phyloP scores from a whole-genome alignment of 306 rosid species.

The Medicago lupulina region DNA sequence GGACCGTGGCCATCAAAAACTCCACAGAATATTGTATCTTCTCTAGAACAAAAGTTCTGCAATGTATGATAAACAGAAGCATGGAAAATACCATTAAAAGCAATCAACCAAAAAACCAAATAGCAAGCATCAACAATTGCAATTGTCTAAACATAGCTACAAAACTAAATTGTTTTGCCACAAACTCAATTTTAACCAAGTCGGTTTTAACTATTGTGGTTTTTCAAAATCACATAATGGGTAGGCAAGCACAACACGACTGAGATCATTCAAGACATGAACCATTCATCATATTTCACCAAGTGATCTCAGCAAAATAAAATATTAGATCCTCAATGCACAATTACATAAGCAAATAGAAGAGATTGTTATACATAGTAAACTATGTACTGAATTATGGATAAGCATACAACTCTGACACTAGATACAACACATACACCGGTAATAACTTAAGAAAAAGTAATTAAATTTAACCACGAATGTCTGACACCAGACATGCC shows the following conservation, averaged over 20 bases:
- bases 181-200: slow-evolving; percentile 4
- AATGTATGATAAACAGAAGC: slow-evolving; percentile 31
- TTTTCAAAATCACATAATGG: neutral
- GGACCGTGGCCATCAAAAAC: slow-evolving; percentile 99
- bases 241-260: slow-evolving; percentile 27
- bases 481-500: neutral
- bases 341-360: slow-evolving; percentile 8
- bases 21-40: slow-evolving; percentile 88
- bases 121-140: no score
- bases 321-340: slow-evolving; percentile 28
- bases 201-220: neutral
- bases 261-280: slow-evolving; percentile 19
- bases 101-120: no score
- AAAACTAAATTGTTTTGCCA: neutral
- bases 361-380: neutral
- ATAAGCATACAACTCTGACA: neutral
- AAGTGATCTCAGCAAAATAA: slow-evolving; percentile 13
- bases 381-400: slow-evolving; percentile 7
- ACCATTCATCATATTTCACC: slow-evolving; percentile 20
- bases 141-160: neutral
- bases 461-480: neutral
- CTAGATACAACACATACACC: neutral
- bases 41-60: slow-evolving; percentile 89
- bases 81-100: slow-evolving; percentile 13
- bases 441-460: neutral